Percentiles rank a stretch among this genome's conserved stretches.
Evolutionary conservation across 305 asterid genomes (phyloP).

Genomic region (Euphrasia arctica): DNA sequence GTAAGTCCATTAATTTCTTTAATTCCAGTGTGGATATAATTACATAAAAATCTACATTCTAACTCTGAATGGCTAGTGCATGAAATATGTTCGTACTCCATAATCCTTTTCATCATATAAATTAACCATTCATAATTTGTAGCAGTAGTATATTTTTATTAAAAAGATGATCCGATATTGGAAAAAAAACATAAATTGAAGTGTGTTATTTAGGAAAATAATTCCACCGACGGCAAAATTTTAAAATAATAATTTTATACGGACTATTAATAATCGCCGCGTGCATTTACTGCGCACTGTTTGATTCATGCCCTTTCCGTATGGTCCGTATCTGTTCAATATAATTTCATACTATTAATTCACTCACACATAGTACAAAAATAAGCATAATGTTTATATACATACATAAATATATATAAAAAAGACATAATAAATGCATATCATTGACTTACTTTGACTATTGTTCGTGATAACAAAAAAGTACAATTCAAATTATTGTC

Average conservation of each 20-base stretch:
- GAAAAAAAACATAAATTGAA: neutral
- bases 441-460: neutral
- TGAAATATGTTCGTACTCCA: no score
- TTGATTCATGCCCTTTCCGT: slow-evolving; percentile 18
- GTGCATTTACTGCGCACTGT: slow-evolving; percentile 27
- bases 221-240: slow-evolving; percentile 33
- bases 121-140: no score
- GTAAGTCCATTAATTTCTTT: slow-evolving; percentile 33
- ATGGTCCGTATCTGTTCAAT: slow-evolving; percentile 18
- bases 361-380: no score
- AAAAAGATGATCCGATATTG: neutral
- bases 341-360: no score
- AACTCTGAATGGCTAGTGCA: no score
- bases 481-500: no score
- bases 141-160: neutral
- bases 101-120: no score
- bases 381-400: no score
- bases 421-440: neutral
- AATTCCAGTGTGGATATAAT: neutral
- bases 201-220: slow-evolving; percentile 20
- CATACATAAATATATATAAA: neutral
- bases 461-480: neutral
- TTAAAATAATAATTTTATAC: neutral
- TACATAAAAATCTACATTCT: neutral
- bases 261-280: slow-evolving; percentile 11